Conservation (phyloP, 345 rosid genomes). For the Luvunga scandens region DNA sequence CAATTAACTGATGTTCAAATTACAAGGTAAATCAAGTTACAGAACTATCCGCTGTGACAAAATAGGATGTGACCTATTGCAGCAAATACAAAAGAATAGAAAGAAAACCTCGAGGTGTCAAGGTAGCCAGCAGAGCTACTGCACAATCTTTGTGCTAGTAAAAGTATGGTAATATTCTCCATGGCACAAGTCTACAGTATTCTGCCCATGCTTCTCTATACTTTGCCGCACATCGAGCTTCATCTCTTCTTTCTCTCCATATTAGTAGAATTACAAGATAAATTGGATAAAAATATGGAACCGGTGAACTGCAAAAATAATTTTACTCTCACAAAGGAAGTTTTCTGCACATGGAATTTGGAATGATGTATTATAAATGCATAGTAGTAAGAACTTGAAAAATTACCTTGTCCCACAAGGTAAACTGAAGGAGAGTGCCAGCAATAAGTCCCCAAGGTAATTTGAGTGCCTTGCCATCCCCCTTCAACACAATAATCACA, state of each 20-base stretch:
- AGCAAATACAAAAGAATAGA: not conserved
- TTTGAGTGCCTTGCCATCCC: constrained; percentile 96
- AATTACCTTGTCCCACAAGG: constrained; percentile 85
- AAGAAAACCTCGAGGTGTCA: not conserved
- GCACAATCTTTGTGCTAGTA: constrained; percentile 34
- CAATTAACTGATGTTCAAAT: not conserved
- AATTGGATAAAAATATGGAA: constrained; percentile 83
- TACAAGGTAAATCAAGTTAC: not conserved
- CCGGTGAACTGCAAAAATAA: constrained; percentile 54
- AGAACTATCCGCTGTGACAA: not conserved
- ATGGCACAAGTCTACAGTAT: constrained; percentile 71
- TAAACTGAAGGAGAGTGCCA: constrained; percentile 89
- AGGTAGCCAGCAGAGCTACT: not conserved
- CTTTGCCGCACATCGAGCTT: constrained; percentile 83
- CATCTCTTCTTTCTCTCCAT: constrained; percentile 93
- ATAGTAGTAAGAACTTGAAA: not conserved
- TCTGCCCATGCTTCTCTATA: constrained; percentile 83
- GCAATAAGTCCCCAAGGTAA: constrained; percentile 89
- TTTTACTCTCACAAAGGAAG: constrained; percentile 1
- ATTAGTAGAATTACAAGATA: constrained; percentile 79
- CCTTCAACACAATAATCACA: constrained; percentile 37
- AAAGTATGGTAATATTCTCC: constrained; percentile 88
- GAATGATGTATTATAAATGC: not conserved
- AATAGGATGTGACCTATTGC: not conserved
- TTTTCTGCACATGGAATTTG: not conserved